A percentile compares a stretch with the other conserved stretches of the same genome.
Conservation (phyloP, 495 filamentous ascomycete genomes). For the Rusavskia elegans region DNA sequence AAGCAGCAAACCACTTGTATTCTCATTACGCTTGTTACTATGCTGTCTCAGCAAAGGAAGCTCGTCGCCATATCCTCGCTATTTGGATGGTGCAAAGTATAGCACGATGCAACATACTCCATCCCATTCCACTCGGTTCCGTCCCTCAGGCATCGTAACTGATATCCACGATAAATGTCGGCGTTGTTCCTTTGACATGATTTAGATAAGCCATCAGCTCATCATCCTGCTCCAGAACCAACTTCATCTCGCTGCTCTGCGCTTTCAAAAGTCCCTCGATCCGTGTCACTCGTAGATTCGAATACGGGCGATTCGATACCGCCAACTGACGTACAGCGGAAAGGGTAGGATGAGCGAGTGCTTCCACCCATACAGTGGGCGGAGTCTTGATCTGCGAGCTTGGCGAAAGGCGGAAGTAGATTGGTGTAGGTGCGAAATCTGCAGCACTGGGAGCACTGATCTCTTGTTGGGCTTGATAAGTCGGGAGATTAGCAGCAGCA, state of each 20-base stretch:
- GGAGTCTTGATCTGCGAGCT: conserved; percentile 2
- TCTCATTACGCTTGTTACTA: too few relatives aligned
- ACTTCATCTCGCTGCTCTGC: conserved; percentile 25
- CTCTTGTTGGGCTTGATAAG: conserved; percentile 13
- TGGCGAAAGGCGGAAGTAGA: conserved; percentile 47
- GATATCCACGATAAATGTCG: conserved; percentile 42
- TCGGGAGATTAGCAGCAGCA: conserved; percentile 30
- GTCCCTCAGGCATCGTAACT: not conserved
- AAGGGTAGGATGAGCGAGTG: conserved; percentile 34
- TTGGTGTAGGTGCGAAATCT: conserved; percentile 26
- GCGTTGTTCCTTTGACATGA: conserved; percentile 46
- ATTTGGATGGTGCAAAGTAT: too few relatives aligned
- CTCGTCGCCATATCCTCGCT: too few relatives aligned
- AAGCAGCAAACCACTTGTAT: too few relatives aligned
- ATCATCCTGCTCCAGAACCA: conserved; percentile 48
- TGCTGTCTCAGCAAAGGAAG: too few relatives aligned
- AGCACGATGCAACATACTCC: not conserved
- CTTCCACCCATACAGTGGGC: conserved; percentile 45
- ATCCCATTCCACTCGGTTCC: not conserved
- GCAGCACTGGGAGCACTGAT: not conserved
- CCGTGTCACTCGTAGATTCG: conserved; percentile 34
- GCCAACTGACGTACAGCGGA: conserved; percentile 39
- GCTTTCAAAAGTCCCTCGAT: conserved; percentile 54
- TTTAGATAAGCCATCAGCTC: conserved; percentile 54
- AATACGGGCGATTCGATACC: conserved; percentile 28